Conservation (phyloP, 805 yeast genomes). For the Wickerhamomyces sydowiorum region DNA sequence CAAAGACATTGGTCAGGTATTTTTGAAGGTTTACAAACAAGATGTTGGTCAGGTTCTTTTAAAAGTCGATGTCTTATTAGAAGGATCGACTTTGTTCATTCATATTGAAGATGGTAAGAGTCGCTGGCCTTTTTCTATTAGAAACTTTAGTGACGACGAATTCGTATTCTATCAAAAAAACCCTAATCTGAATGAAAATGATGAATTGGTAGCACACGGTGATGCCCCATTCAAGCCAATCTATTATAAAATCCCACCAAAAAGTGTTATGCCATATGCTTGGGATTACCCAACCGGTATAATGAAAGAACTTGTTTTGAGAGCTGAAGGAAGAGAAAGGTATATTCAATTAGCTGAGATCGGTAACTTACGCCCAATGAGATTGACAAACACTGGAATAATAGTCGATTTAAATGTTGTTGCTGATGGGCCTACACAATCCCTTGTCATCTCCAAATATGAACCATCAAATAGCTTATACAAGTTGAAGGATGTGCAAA, state of each 20-base stretch:
- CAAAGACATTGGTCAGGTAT: constrained; percentile 78
- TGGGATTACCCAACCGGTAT: constrained; percentile 96
- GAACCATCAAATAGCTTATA: constrained; percentile 75
- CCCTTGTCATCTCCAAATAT: constrained; percentile 76
- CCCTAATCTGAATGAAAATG: constrained; percentile 62
- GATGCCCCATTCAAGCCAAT: constrained; percentile 68
- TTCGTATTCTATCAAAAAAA: constrained; percentile 83
- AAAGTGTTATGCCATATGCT: constrained; percentile 95
- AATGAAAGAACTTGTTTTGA: constrained; percentile 70
- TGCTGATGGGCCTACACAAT: constrained; percentile 94
- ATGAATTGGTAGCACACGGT: constrained; percentile 44
- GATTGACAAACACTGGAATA: constrained; percentile 46
- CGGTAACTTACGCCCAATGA: constrained; percentile 85
- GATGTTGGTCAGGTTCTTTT: constrained; percentile 64
- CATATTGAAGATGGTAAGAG: constrained; percentile 66
- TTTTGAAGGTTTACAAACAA: constrained; percentile 60
- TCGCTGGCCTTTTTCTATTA: constrained; percentile 88
- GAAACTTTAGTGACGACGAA: constrained; percentile 86
- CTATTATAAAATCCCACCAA: constrained; percentile 75
- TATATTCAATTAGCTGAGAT: constrained; percentile 86
- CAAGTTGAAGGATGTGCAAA: constrained; percentile 33
- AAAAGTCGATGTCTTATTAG: constrained; percentile 70
- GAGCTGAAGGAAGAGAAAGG: constrained; percentile 70
- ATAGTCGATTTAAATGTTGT: constrained; percentile 86
- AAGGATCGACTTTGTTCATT: constrained; percentile 75